A percentile compares a stretch with the other conserved stretches of the same genome.
Evolutionary conservation across 2,329 filamentous ascomycete genomes (phyloP).

Genomic region (Aspergillus udagawae): DNA sequence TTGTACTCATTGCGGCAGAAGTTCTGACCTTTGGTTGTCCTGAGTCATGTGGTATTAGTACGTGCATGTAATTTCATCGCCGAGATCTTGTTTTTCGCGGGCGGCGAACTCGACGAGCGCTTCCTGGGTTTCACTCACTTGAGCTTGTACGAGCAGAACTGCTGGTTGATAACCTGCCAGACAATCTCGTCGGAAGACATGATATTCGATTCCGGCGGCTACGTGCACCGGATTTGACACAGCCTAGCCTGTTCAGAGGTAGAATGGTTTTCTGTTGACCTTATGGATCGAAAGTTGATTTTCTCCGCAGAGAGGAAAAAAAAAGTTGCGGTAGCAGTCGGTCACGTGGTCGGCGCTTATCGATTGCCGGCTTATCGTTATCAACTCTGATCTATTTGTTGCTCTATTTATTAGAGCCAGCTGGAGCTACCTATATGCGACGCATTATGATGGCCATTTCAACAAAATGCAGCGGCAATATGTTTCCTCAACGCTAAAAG

Average conservation of each 20-base stretch:
- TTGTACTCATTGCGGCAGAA: slow-evolving; percentile 97
- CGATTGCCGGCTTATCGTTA: slow-evolving; percentile 18
- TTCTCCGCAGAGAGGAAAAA: slow-evolving; percentile 26
- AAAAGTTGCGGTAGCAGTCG: slow-evolving; percentile 22
- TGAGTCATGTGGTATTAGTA: slow-evolving; percentile 30
- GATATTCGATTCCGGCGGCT: slow-evolving; percentile 6
- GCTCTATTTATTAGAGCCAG: no score
- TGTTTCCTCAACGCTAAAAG: background rate
- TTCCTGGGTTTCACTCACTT: slow-evolving; percentile 56
- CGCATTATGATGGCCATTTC: background rate
- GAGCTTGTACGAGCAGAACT: slow-evolving; percentile 92
- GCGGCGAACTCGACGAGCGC: slow-evolving; percentile 6
- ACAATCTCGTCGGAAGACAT: slow-evolving; percentile 96
- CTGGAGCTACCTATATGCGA: background rate
- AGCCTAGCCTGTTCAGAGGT: slow-evolving; percentile 15
- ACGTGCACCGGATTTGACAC: slow-evolving; percentile 11
- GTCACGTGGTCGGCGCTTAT: slow-evolving; percentile 30
- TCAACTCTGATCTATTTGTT: background rate
- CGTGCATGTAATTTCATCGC: background rate
- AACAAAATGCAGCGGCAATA: background rate
- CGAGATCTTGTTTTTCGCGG: background rate
- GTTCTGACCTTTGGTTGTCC: slow-evolving; percentile 78
- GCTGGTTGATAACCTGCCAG: slow-evolving; percentile 94
- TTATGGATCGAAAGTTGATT: slow-evolving; percentile 9
- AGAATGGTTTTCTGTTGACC: slow-evolving; percentile 16